Evolutionary conservation across 768 basidiomycete genomes (phyloP).

Genomic region (Obba rivulosa): DNA sequence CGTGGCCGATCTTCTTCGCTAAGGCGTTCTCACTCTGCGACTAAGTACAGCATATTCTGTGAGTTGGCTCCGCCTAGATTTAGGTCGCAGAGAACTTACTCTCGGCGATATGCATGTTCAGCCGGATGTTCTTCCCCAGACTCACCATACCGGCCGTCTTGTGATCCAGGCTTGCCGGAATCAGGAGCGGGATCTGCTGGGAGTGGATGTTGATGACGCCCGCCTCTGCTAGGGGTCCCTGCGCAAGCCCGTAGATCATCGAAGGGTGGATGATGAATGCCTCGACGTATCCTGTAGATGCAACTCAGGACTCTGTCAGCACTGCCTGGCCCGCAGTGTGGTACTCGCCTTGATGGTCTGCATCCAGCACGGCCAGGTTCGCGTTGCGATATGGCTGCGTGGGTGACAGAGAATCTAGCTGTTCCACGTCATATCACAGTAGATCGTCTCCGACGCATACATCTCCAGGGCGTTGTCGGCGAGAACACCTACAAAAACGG

Average conservation of each 20-base stretch:
- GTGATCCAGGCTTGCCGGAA: conserved; percentile 38
- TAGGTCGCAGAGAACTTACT: too few species aligned
- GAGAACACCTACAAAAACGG: conserved; percentile 38
- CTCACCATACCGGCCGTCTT: conserved; percentile 48
- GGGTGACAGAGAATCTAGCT: conserved; percentile 38
- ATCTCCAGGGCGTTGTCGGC: conserved; percentile 38
- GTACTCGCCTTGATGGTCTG: conserved; percentile 39
- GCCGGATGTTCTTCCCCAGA: conserved; percentile 52
- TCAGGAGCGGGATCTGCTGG: conserved; percentile 39
- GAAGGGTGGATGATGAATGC: conserved; percentile 47
- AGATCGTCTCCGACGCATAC: conserved; percentile 30
- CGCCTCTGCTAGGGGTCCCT: conserved; percentile 45
- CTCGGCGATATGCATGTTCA: conserved; percentile 41
- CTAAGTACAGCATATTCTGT: too few species aligned
- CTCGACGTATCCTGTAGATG: conserved; percentile 39
- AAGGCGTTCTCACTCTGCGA: neutral
- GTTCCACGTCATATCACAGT: conserved; percentile 42
- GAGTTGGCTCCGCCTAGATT: conserved; percentile 27
- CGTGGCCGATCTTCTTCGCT: conserved; percentile 15
- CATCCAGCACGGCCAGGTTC: conserved; percentile 42
- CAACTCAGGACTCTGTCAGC: conserved; percentile 18
- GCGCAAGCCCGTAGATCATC: conserved; percentile 55
- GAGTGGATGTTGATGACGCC: conserved; percentile 50
- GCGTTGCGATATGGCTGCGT: conserved; percentile 45
- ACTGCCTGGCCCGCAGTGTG: conserved; percentile 18